Evolutionary conservation across 202 grass and related monocot species (phyloP).

Genomic region (Alloteropsis angusta): DNA sequence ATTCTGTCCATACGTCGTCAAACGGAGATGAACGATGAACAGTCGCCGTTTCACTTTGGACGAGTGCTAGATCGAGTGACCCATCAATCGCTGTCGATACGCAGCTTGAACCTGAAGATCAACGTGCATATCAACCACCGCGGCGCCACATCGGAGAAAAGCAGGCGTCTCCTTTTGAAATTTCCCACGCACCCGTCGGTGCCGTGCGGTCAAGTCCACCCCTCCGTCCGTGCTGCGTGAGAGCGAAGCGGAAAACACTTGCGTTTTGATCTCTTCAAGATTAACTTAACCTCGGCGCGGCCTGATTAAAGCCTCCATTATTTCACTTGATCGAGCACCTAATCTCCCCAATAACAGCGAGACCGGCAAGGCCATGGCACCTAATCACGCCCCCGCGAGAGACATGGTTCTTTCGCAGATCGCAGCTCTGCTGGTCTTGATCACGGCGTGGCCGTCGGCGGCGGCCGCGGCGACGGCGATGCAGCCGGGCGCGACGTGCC

Average conservation of each 20-base stretch:
- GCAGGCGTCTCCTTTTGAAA: not conserved
- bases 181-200: not conserved
- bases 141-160: not conserved
- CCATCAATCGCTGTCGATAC: not conserved
- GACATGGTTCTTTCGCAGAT: not conserved
- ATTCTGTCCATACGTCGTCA: not conserved
- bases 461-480: slow-evolving; percentile 5
- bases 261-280: not conserved
- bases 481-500: slow-evolving; percentile 19
- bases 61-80: not conserved
- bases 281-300: not conserved
- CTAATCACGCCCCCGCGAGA: not conserved
- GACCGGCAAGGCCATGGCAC: not conserved
- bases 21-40: not conserved
- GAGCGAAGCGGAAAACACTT: not conserved
- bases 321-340: not conserved
- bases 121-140: slow-evolving; percentile 25
- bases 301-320: not conserved
- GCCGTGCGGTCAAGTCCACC: not conserved
- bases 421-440: not conserved
- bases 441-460: not conserved
- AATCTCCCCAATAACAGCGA: not conserved
- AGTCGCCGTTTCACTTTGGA: not conserved
- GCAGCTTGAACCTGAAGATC: slow-evolving; percentile 26
- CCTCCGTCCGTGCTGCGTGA: not conserved